phyloP scores from a whole-genome alignment of 192 early-diverging fungal species.

The Backusella morwellensis region DNA sequence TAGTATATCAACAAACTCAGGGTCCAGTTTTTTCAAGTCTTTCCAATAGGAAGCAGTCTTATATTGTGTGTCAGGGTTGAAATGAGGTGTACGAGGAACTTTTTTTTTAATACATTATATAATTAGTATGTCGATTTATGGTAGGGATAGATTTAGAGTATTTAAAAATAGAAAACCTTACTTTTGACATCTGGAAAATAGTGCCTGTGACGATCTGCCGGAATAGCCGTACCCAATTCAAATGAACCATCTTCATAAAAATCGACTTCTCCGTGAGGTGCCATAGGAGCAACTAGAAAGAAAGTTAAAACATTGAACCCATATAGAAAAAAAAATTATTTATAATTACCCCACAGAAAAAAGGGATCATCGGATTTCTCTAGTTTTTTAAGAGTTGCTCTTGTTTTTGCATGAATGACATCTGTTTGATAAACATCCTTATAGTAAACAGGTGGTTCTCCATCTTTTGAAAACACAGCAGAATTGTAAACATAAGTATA shows the following conservation, averaged over 20 bases:
- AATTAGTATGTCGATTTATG: no score
- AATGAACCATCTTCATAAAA: conserved; percentile 16
- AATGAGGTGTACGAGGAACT: conserved; percentile 37
- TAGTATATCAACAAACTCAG: conserved; percentile 35
- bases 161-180: background rate
- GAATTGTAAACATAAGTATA: conserved; percentile 55
- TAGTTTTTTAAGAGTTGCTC: conserved; percentile 40
- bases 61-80: conserved; percentile 50
- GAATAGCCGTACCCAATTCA: conserved; percentile 48
- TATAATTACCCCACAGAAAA: conserved; percentile 34
- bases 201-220: conserved; percentile 56
- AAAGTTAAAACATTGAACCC: background rate
- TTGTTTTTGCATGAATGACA: conserved; percentile 48
- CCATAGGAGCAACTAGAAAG: conserved; percentile 55
- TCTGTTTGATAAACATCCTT: conserved; percentile 55
- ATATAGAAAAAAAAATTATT: no score
- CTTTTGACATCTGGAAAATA: conserved; percentile 50
- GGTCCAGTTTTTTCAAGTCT: conserved; percentile 40
- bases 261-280: conserved; percentile 57
- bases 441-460: conserved; percentile 46
- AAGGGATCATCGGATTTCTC: conserved; percentile 40
- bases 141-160: no score
- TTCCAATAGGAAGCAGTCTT: conserved; percentile 54
- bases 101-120: no score
- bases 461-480: conserved; percentile 58